Conservation (phyloP, 1,284 basidiomycete genomes). For the Heterobasidion irregulare region DNA sequence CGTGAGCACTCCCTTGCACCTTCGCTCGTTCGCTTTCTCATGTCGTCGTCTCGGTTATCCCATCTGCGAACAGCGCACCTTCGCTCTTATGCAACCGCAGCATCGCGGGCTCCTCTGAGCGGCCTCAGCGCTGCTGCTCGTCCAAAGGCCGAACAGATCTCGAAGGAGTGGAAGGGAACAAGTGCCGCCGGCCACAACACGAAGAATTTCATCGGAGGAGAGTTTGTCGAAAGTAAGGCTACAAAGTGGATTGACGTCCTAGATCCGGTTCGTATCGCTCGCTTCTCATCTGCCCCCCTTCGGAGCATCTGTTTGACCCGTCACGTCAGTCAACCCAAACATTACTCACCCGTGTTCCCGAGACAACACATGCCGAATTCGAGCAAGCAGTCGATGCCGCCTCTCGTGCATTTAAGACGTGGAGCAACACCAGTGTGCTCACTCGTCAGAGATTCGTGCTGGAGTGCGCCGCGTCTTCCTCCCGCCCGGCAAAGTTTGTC, state of each 20-base stretch:
- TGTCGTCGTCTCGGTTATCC: constrained; percentile 25
- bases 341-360: constrained; percentile 81
- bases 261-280: constrained; percentile 65
- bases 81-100: constrained; percentile 34
- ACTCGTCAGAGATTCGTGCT: constrained; percentile 85
- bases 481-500: neutral
- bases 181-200: constrained; percentile 75
- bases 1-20: neutral
- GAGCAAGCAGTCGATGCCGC: constrained; percentile 82
- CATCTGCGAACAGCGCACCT: constrained; percentile 20
- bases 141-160: constrained; percentile 57
- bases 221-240: constrained; percentile 79
- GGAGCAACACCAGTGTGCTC: constrained; percentile 83
- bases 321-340: constrained; percentile 74
- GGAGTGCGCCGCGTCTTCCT: constrained; percentile 46
- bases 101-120: constrained; percentile 19
- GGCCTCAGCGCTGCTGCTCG: constrained; percentile 45
- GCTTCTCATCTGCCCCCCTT: neutral
- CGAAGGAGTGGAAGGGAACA: constrained; percentile 78
- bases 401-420: constrained; percentile 82
- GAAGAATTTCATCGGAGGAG: constrained; percentile 85
- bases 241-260: constrained; percentile 77
- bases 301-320: neutral
- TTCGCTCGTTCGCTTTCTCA: neutral
- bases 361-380: constrained; percentile 82